Evolutionary conservation across 441 rosid genomes (phyloP).

Genomic region (Euphorbia celastroides): DNA sequence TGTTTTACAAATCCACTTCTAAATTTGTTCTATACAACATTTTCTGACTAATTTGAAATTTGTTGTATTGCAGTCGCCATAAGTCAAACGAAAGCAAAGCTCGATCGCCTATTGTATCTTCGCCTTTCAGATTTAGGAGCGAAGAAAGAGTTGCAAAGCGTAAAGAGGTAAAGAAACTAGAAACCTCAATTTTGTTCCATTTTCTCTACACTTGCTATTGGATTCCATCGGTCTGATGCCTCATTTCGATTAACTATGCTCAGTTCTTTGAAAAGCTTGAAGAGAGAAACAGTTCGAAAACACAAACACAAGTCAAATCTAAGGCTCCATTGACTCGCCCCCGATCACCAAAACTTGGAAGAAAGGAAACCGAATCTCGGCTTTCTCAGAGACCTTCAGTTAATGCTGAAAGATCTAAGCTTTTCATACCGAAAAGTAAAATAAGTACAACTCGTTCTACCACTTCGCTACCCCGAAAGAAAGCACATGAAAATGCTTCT

Average conservation of each 20-base stretch:
- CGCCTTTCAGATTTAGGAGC: constrained; percentile 75
- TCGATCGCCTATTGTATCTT: constrained; percentile 32
- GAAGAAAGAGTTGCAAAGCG: constrained; percentile 80
- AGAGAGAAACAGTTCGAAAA: constrained; percentile 46
- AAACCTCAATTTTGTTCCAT: constrained; percentile 8
- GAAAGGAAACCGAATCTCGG: constrained; percentile 33
- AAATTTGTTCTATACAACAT: constrained; percentile 11
- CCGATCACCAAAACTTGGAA: constrained; percentile 38
- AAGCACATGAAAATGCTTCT: constrained; percentile 54
- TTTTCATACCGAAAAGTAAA: constrained; percentile 20
- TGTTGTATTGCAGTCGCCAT: constrained; percentile 29
- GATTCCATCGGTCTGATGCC: background rate
- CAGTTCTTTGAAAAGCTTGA: constrained; percentile 66
- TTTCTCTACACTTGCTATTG: constrained; percentile 16
- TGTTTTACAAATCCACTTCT: constrained; percentile 12
- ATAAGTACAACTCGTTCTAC: constrained; percentile 24
- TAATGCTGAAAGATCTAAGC: constrained; percentile 31
- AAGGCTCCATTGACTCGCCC: constrained; percentile 39
- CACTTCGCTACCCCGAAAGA: constrained; percentile 31
- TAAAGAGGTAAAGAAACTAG: constrained; percentile 67
- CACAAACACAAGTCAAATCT: constrained; percentile 24
- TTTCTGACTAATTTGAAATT: constrained; percentile 13
- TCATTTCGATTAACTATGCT: constrained; percentile 19
- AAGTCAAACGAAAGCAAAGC: constrained; percentile 41
- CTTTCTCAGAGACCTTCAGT: constrained; percentile 29